These are phyloP conservation scores for Coemansia sp. DNA, from an alignment of 192 early-diverging fungal genomes.

Conservation along the genomic window DNA sequence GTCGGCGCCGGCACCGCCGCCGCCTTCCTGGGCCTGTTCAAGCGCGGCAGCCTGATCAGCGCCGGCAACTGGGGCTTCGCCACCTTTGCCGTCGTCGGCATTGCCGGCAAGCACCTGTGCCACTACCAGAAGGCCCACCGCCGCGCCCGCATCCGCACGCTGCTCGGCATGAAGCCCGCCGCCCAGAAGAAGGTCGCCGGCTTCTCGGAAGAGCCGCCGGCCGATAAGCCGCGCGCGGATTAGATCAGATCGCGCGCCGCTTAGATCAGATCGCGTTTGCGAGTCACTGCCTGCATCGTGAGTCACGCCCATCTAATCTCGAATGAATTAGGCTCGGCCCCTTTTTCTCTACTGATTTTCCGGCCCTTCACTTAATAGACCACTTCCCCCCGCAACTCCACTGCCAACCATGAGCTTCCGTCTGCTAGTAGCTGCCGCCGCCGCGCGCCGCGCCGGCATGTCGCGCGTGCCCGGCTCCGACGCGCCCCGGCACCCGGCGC, in stretches of 20 bases:
- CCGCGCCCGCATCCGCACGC: constrained; percentile 27
- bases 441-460: constrained; percentile 22
- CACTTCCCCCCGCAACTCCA: too few species aligned
- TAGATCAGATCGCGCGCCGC: too few species aligned
- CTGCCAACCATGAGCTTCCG: constrained; percentile 54
- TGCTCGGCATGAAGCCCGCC: constrained; percentile 11
- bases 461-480: neutral
- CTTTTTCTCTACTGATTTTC: too few species aligned
- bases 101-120: constrained; percentile 36
- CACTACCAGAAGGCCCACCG: constrained; percentile 36
- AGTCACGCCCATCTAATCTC: too few species aligned
- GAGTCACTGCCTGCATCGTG: too few species aligned
- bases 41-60: constrained; percentile 19
- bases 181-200: neutral
- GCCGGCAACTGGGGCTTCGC: constrained; percentile 45
- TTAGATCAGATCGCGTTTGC: too few species aligned
- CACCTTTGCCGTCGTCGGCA: constrained; percentile 22
- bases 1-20: constrained; percentile 23
- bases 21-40: constrained; percentile 31
- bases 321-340: too few species aligned
- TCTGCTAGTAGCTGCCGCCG: constrained; percentile 47
- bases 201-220: too few species aligned
- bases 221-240: too few species aligned
- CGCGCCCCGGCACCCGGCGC: constrained; percentile 14
- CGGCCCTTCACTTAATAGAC: too few species aligned